A percentile compares a stretch with the other conserved stretches of the same genome.
Evolutionary conservation across 257 asterid genomes (phyloP).

Genomic region (Nicotiana otophora): DNA sequence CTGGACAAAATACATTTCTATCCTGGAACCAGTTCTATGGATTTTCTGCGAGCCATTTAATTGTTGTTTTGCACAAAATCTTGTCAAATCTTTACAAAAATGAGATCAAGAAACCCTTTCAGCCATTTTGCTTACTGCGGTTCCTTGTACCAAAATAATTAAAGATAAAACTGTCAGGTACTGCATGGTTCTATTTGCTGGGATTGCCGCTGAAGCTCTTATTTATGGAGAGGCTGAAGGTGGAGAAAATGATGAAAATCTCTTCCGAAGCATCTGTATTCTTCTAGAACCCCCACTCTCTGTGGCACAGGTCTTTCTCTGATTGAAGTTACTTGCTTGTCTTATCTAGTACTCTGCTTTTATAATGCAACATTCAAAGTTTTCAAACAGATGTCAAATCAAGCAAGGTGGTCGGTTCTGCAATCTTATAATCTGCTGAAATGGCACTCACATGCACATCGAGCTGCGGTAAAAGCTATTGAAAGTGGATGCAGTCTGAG

Average conservation of each 20-base stretch:
- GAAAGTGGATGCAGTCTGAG: slow-evolving; percentile 68
- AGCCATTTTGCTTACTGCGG: background rate
- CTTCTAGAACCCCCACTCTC: slow-evolving; percentile 90
- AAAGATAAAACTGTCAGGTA: slow-evolving; percentile 44
- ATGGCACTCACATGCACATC: slow-evolving; percentile 79
- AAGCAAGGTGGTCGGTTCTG: slow-evolving; percentile 95
- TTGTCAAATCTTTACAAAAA: background rate
- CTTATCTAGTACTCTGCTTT: background rate
- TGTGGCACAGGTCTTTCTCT: slow-evolving; percentile 56
- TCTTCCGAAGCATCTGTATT: slow-evolving; percentile 65
- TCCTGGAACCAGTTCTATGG: background rate
- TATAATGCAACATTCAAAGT: background rate
- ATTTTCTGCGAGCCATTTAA: background rate
- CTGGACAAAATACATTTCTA: background rate
- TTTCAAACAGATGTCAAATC: slow-evolving; percentile 73
- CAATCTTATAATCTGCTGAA: slow-evolving; percentile 85
- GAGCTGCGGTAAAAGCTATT: slow-evolving; percentile 73
- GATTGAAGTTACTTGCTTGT: background rate
- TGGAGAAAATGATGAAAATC: slow-evolving; percentile 94
- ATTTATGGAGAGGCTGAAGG: slow-evolving; percentile 95
- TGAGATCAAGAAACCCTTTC: background rate
- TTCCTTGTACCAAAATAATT: slow-evolving; percentile 12
- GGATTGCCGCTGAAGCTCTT: slow-evolving; percentile 97
- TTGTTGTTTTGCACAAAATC: background rate
- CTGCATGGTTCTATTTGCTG: slow-evolving; percentile 98